Conservation (phyloP, 2,329 filamentous ascomycete species). For the Cercospora janseana region DNA sequence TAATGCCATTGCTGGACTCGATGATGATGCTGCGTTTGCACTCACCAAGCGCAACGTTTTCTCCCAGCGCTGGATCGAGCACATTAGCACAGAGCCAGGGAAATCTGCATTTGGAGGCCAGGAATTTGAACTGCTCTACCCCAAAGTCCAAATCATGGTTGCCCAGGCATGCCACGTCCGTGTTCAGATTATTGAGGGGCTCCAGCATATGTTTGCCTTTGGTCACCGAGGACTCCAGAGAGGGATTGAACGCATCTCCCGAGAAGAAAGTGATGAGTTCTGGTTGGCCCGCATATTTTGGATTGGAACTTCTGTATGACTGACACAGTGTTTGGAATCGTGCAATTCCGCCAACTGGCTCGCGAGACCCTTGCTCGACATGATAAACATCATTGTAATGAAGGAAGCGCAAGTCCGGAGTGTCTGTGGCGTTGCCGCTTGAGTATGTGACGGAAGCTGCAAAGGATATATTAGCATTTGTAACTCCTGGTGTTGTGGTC, state of each 20-base stretch:
- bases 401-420: conserved; percentile 69
- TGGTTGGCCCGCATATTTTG: conserved; percentile 62
- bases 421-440: conserved; percentile 11
- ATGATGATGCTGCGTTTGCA: conserved; percentile 73
- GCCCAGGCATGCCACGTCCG: conserved; percentile 78
- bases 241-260: conserved; percentile 89
- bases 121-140: conserved; percentile 71
- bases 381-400: conserved; percentile 97
- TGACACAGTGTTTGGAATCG: conserved; percentile 77
- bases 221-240: conserved; percentile 81
- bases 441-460: conserved; percentile 30
- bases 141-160: conserved; percentile 95
- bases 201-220: conserved; percentile 90
- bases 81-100: conserved; percentile 91
- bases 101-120: conserved; percentile 73
- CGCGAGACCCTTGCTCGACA: conserved; percentile 70
- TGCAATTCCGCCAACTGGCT: conserved; percentile 77
- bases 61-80: conserved; percentile 76
- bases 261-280: conserved; percentile 78
- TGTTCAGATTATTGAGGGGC: conserved; percentile 73
- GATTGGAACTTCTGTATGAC: conserved; percentile 58
- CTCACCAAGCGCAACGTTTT: conserved; percentile 70
- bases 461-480: too few relatives aligned
- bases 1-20: conserved; percentile 77
- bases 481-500: too few relatives aligned